Base-by-base conservation (phyloP, 2,329 filamentous ascomycete species). In the Tympanopsis confertula region DNA sequence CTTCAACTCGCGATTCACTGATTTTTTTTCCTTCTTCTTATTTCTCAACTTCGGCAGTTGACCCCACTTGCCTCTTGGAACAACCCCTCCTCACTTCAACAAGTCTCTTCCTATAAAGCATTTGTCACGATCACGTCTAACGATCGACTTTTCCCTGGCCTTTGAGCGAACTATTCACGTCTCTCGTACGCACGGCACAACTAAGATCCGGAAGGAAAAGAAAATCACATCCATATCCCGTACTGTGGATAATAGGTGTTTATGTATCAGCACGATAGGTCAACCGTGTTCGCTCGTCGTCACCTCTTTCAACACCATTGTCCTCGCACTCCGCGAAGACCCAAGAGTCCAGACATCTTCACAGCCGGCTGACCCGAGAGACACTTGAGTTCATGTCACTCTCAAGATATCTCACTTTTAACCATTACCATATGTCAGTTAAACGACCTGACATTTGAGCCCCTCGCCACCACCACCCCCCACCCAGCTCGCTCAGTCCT, bases 251-350 rank as follows among this genome's bases (percentile, higher is more conserved):
- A 52, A 53, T 55, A 59, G 68, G 69, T 82, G 86, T 94, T 84
- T 93, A 94, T 94, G 87, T 94, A 94, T 94, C 87, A 87, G 86
- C 82, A 86, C 85, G 82, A 83, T 79, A 62, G 72, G 58, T 76
- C 76, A 78, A 78, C 84, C 83, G 79, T 86, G 80, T 87, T 86
- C 79, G 85, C 81, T 85, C 82, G 89, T 81, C 79, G 82, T 70
- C 80, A 81, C 76, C 86, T 86, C 73, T 78, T 86, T 73, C 86
- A 86, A 84, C 86, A 93, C 84, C 86, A 88, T 78, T 74, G 82
- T 76, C 93, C 93, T 85, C 86, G 86, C 78, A 87, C 85, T 83
- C 74, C 80, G 79, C 81, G 84, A 75, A 93, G 85, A 79, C 84
- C 80, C 74, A 86, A 85, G 83, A 88, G 83, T 72, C 78, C 78